These are phyloP conservation scores for Reutealis trisperma DNA, from an alignment of 345 rosid species.

Conservation along the genomic window DNA sequence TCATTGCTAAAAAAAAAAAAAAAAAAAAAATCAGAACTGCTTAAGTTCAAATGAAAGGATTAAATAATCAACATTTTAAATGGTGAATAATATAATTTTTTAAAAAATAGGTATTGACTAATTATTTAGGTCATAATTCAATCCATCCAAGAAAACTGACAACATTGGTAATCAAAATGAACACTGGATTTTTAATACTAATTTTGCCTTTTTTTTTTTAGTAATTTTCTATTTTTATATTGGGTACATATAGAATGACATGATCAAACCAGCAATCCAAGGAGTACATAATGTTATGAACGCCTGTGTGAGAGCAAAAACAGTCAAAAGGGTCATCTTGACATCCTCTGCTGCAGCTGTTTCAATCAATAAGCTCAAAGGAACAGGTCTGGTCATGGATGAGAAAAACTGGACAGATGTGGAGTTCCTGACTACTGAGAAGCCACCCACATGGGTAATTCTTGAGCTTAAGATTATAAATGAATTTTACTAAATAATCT, in stretches of 20 bases:
- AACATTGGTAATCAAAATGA: too few species aligned
- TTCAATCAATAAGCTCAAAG: conserved; percentile 54
- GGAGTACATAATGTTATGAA: conserved; percentile 78
- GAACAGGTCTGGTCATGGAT: conserved; percentile 61
- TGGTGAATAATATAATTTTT: too few species aligned
- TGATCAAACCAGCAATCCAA: conserved; percentile 86
- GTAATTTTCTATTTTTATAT: not conserved
- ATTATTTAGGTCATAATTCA: too few species aligned
- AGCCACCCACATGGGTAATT: conserved; percentile 88
- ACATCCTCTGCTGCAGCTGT: conserved; percentile 95
- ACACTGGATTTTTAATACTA: too few species aligned
- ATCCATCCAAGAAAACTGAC: too few species aligned
- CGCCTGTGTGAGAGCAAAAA: conserved; percentile 59
- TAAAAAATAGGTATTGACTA: too few species aligned
- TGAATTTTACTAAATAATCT: not conserved
- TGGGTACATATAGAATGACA: conserved; percentile 54
- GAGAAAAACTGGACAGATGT: conserved; percentile 78
- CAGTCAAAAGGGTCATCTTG: conserved; percentile 72
- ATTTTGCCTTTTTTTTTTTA: not conserved
- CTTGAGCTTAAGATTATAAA: not conserved
- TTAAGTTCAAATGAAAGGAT: too few species aligned
- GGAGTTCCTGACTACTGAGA: conserved; percentile 59
- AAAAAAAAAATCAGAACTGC: too few species aligned
- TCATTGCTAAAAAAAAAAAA: too few species aligned
- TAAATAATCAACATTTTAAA: too few species aligned